phyloP scores from a whole-genome alignment of 1,139 yeast species.

The Pichia sp. region DNA sequence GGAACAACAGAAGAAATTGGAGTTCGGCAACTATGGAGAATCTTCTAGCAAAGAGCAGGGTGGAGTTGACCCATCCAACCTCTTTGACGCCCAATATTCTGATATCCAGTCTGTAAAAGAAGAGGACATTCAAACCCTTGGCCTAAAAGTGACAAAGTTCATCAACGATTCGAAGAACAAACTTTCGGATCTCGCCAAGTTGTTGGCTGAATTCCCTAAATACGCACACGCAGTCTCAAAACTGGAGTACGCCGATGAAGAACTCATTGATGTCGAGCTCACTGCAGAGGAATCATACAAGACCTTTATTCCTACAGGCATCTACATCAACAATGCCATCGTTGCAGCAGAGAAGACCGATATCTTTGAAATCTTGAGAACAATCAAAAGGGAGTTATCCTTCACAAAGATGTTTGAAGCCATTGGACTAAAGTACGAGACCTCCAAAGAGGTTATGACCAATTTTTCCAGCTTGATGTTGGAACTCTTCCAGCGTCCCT shows the following conservation, averaged over 20 bases:
- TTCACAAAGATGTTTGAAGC: conserved; percentile 32
- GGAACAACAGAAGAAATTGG: conserved; percentile 24
- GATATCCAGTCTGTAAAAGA: conserved; percentile 31
- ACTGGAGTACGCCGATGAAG: conserved; percentile 32
- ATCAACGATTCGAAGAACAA: conserved; percentile 33
- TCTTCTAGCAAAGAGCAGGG: conserved; percentile 1
- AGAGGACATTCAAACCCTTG: conserved; percentile 38
- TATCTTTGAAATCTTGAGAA: conserved; percentile 37
- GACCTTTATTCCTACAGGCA: conserved; percentile 42
- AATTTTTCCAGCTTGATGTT: conserved; percentile 39
- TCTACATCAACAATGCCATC: conserved; percentile 62
- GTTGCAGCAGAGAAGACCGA: conserved; percentile 43
- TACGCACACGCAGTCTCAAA: conserved; percentile 36
- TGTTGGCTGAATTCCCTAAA: conserved; percentile 51
- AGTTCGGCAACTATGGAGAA: conserved; percentile 11
- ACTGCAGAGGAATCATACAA: conserved; percentile 5
- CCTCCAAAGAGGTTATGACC: conserved; percentile 39
- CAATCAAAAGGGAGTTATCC: conserved; percentile 37
- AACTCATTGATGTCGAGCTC: conserved; percentile 28
- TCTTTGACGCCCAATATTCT: conserved; percentile 6
- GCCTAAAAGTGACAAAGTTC: conserved; percentile 44
- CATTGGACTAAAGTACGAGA: conserved; percentile 37
- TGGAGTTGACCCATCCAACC: conserved; percentile 2
- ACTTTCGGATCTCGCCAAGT: conserved; percentile 34
- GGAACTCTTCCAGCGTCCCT: conserved; percentile 19